A percentile compares a stretch with the other conserved stretches of the same genome.
Evolutionary conservation across 2,329 filamentous ascomycete genomes (phyloP).

Genomic region (Xylaria sp.): DNA sequence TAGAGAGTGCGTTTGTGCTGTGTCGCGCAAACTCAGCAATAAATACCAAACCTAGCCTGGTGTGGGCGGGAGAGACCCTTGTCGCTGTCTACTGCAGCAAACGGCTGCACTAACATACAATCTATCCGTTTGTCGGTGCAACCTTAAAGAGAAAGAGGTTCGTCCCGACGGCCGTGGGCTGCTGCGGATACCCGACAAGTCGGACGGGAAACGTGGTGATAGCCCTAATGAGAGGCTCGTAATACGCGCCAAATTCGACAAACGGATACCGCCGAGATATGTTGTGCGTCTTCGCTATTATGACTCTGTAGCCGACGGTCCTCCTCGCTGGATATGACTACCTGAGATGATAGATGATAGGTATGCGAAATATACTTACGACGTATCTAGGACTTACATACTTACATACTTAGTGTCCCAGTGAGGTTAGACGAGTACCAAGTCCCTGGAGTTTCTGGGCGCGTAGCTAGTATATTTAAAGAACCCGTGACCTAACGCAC

Average conservation of each 20-base stretch:
- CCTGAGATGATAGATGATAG: not conserved
- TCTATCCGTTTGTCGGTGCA: slow-evolving; percentile 17
- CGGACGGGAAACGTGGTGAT: slow-evolving; percentile 32
- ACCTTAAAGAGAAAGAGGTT: slow-evolving; percentile 21
- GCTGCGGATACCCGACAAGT: slow-evolving; percentile 27
- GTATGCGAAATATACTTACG: not conserved
- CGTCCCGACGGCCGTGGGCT: not conserved
- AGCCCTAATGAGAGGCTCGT: slow-evolving; percentile 4
- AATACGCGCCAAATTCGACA: not conserved
- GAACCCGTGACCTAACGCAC: slow-evolving; percentile 3
- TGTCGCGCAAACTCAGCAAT: slow-evolving; percentile 25
- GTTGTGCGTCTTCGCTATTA: slow-evolving; percentile 12
- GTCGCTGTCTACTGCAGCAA: slow-evolving; percentile 12
- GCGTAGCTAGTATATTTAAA: slow-evolving; percentile 13
- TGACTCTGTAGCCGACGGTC: not conserved
- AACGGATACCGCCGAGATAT: slow-evolving; percentile 20
- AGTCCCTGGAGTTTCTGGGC: not conserved
- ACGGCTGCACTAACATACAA: slow-evolving; percentile 23
- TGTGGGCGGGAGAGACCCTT: slow-evolving; percentile 12
- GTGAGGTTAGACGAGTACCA: not conserved
- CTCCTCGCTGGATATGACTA: not conserved
- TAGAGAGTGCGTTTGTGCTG: not conserved
- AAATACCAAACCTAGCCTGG: not conserved
- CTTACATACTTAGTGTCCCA: no score
- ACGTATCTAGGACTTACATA: not conserved